Base-by-base conservation (phyloP, 2,329 filamentous ascomycete species). In the Chalaropsis thielavioides region DNA sequence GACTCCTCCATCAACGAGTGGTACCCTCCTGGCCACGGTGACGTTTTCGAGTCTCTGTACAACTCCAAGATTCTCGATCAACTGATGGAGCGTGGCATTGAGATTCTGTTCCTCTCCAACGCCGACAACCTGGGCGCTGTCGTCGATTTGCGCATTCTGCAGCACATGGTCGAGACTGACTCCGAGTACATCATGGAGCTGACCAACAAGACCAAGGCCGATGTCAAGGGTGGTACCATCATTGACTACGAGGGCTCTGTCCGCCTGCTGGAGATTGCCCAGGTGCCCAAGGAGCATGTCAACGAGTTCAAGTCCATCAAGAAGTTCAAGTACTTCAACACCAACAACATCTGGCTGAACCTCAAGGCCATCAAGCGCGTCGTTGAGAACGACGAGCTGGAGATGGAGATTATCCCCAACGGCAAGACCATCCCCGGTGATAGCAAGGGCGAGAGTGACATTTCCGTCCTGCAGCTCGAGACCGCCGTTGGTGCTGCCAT, bases 281-380 rank as follows among this genome's bases (percentile, higher is more conserved):
- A 99, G 82, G 94, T 99, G 43, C 94, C 94, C 78, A 99, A 97
- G 86, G 90, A 99, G 82, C 94, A 99, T 79, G 90, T 94, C 76
- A 97, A 99, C 80, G 94, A 99, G 81, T 99, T 99, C 90, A 99
- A 99, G 87, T 96, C 92, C 61, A 99, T 99, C 83, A 99, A 99
- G 88, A 99, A 99, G 84, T 99, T 99, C 88, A 96, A 95, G 84
- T 99, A 99, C 86, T 99, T 99, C 88, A 99, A 99, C 86, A 99
- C 94, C 78, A 99, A 99, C 89, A 99, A 99, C 85, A 96, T 99
- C 79, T 99, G 94, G 94, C 89, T 99, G 83, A 96, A 96, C 81
- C 83, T 96, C 72, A 87, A 90, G 75, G 94, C 94, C 71, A 89
- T 99, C 79, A 97, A 97, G 88, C 92, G 94, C 68, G 91, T 99